Evolutionary conservation across 2,329 filamentous ascomycete species (phyloP), one percentile per base, ranked within the genome.

Genomic region (Ophiosphaerella narmari): DNA sequence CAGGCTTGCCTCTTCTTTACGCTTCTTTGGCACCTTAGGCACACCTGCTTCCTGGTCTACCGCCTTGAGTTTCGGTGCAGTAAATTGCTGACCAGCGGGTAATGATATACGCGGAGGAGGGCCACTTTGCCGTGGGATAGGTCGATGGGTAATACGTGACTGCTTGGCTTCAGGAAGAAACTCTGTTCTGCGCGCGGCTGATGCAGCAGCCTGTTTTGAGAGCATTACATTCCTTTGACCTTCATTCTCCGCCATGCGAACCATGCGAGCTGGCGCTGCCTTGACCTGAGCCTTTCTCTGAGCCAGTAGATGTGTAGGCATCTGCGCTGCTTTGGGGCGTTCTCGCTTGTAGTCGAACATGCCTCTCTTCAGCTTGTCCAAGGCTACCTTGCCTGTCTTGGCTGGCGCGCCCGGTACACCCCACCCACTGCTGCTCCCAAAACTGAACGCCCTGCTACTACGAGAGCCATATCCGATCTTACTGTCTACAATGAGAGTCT

Each of bases 381-480:
- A 60, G n/a, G 62, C 66, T 7, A 56, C 66, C 39, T 69, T 70
- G n/a, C 70, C 70, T 1, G 69, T 71, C 52, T 70, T 70, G 14
- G 62, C 34, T 7, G 70, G 70, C 7, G 67, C 62, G 12, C 59
- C 62, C 2, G 68, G 57, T 33, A 49, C 48, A 8, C 58, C 65
- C 66, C 60, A 66, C 39, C 49, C 54, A 21, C 48, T 52, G 8
- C 47, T 50, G 13, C 60, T 52, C 6, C 54, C 51, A 13, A 52
- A 54, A 4, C 58, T 50, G 35, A 61, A 63, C 43, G 58, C 52
- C 39, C 46, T 55, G 32, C 45, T 57, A 7, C 50, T 53, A 6
- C 59, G 49, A 13, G 62, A 54, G 21, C 63, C 60, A 16, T 67
- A 63, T n/a, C 58, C 63, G 4, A 60, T 51, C 11, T 52, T 59